Conservation (phyloP, 1,284 basidiomycete species). For the Austroboletus sp. region DNA sequence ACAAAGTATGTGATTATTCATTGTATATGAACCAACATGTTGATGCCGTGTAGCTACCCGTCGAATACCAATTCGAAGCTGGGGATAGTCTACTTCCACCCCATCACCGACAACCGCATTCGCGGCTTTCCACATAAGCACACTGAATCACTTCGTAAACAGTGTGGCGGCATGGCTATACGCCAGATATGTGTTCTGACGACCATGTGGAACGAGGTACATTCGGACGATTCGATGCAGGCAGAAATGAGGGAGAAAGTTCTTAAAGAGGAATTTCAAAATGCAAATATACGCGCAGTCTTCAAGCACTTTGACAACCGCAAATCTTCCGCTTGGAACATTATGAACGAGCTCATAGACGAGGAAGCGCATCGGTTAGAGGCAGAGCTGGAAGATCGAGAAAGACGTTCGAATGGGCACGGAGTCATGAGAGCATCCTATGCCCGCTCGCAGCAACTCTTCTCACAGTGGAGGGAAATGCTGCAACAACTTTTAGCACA, state of each 20-base stretch:
- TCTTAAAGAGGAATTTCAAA: slow-evolving; percentile 2
- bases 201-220: slow-evolving; percentile 9
- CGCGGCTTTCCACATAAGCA: neutral
- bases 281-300: neutral
- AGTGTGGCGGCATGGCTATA: neutral
- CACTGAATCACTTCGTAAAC: slow-evolving; percentile 1
- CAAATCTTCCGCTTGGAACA: neutral
- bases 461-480: neutral
- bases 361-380: neutral
- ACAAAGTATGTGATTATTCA: neutral
- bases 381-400: slow-evolving; percentile 3
- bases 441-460: neutral
- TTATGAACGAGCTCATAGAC: neutral
- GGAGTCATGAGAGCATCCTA: neutral
- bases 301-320: slow-evolving; percentile 5
- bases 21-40: neutral
- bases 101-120: slow-evolving; percentile 3
- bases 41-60: neutral
- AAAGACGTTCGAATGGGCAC: neutral
- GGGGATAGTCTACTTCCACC: slow-evolving; percentile 5
- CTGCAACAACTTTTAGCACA: slow-evolving; percentile 3
- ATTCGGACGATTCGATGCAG: neutral
- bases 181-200: slow-evolving; percentile 6
- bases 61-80: neutral
- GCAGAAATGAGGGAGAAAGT: neutral